Evolutionary conservation across 2,329 filamentous ascomycete genomes (phyloP).

Genomic region (Ophiocordyceps camponoti-saundersi): DNA sequence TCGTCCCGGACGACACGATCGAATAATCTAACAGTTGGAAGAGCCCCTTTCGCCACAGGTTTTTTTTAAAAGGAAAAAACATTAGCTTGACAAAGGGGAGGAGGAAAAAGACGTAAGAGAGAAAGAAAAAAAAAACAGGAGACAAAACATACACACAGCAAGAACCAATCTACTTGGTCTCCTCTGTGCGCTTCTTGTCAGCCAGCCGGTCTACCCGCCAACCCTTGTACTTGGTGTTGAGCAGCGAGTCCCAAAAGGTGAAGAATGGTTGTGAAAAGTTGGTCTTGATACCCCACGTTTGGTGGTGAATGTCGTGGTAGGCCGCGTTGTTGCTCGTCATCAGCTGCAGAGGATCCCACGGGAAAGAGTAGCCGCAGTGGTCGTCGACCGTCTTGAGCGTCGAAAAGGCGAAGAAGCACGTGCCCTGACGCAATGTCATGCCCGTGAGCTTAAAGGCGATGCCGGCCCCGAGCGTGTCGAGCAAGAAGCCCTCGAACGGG

Average conservation of each 20-base stretch:
- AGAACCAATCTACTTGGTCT: conserved; percentile 4
- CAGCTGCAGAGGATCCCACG: conserved; percentile 85
- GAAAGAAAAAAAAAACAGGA: too few relatives aligned
- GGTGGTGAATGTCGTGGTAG: conserved; percentile 97
- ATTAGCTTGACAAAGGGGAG: background rate
- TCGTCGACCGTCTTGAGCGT: conserved; percentile 96
- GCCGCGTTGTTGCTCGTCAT: conserved; percentile 88
- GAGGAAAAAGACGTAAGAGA: background rate
- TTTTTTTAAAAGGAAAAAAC: too few relatives aligned
- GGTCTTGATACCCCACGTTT: conserved; percentile 97
- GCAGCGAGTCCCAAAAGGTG: conserved; percentile 77
- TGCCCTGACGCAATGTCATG: conserved; percentile 74
- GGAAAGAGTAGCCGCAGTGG: conserved; percentile 91
- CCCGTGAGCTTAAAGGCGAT: conserved; percentile 65
- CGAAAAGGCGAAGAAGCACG: conserved; percentile 76
- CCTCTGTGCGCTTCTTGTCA: conserved; percentile 16
- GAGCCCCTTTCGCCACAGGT: too few relatives aligned
- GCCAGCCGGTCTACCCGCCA: conserved; percentile 26
- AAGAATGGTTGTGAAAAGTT: conserved; percentile 89
- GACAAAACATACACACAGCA: background rate
- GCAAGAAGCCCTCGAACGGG: conserved; percentile 79
- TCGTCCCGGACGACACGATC: background rate
- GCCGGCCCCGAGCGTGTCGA: conserved; percentile 79
- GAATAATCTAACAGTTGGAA: background rate
- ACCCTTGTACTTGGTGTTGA: conserved; percentile 72